A percentile compares a stretch with the other conserved stretches of the same genome.
phyloP scores from a whole-genome alignment of 2,329 filamentous ascomycete species.

The Periconia sp. region DNA sequence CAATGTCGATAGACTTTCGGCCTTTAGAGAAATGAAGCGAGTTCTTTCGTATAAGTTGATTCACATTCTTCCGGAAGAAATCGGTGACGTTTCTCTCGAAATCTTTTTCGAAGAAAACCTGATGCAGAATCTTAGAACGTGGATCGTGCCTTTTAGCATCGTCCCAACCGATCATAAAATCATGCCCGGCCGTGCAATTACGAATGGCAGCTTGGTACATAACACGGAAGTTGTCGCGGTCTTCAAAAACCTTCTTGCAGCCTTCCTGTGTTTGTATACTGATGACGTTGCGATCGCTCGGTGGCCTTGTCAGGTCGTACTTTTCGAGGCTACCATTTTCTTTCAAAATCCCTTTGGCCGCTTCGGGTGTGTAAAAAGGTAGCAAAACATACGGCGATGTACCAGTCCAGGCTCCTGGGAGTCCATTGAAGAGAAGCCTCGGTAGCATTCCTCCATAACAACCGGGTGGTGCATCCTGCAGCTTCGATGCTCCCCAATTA shows the following conservation, averaged over 20 bases:
- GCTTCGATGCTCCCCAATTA: constrained; percentile 58
- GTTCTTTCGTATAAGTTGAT: constrained; percentile 53
- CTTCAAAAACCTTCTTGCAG: constrained; percentile 57
- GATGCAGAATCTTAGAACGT: constrained; percentile 49
- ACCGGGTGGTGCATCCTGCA: constrained; percentile 46
- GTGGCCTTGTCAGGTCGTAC: constrained; percentile 54
- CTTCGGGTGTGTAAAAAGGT: constrained; percentile 59
- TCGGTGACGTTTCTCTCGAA: constrained; percentile 72
- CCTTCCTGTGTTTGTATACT: constrained; percentile 58
- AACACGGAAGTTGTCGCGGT: constrained; percentile 56
- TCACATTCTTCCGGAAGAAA: constrained; percentile 59
- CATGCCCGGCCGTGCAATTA: constrained; percentile 61
- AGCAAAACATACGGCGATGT: constrained; percentile 57
- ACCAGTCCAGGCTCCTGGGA: constrained; percentile 56
- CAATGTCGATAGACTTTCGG: constrained; percentile 56
- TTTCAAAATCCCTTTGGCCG: constrained; percentile 54
- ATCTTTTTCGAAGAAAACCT: constrained; percentile 64
- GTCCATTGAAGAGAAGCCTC: constrained; percentile 51
- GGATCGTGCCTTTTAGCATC: constrained; percentile 46
- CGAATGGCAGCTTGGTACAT: constrained; percentile 66
- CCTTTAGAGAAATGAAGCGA: constrained; percentile 53
- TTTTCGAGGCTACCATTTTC: constrained; percentile 53
- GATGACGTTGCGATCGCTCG: constrained; percentile 50
- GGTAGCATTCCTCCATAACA: constrained; percentile 55
- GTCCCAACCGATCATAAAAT: constrained; percentile 60